These are phyloP conservation scores for Ceriops tagal DNA, from an alignment of 345 rosid genomes.

Conservation along the genomic window DNA sequence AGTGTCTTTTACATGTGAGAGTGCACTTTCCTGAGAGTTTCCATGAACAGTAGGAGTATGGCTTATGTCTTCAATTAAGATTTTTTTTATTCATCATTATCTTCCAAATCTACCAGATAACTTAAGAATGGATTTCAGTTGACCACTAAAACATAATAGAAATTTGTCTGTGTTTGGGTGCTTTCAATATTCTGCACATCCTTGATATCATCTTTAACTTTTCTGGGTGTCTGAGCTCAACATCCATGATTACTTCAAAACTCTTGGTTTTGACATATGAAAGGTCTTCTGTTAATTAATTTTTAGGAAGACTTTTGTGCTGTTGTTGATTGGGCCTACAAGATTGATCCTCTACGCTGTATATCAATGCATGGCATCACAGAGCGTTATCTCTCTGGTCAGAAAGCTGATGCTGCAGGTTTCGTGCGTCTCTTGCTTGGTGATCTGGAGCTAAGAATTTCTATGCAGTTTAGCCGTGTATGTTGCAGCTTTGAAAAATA, in stretches of 20 bases:
- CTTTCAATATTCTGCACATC: too few species aligned
- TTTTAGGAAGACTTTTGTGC: constrained; percentile 96
- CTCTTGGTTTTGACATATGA: constrained; percentile 11
- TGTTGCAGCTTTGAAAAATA: constrained; percentile 26
- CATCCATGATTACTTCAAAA: constrained; percentile 6
- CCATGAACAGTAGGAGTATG: too few species aligned
- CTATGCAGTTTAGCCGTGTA: constrained; percentile 89
- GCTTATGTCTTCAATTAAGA: too few species aligned
- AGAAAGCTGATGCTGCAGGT: constrained; percentile 99
- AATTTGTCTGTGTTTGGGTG: too few species aligned
- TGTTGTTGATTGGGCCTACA: constrained; percentile 99
- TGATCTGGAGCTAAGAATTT: constrained; percentile 85
- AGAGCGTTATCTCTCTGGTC: constrained; percentile 93
- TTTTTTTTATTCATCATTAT: too few species aligned
- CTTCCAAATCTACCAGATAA: too few species aligned
- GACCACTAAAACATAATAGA: too few species aligned
- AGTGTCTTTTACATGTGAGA: too few species aligned
- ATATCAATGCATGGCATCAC: constrained; percentile 99
- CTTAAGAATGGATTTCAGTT: too few species aligned
- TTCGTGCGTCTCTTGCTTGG: constrained; percentile 97
- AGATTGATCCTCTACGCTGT: constrained; percentile 94
- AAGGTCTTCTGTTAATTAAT: constrained; percentile 21
- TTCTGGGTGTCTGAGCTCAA: neutral
- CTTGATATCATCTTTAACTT: neutral
- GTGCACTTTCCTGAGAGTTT: too few species aligned